Base-by-base conservation (phyloP, 192 early-diverging fungal species). In the Geranomyces variabilis region DNA sequence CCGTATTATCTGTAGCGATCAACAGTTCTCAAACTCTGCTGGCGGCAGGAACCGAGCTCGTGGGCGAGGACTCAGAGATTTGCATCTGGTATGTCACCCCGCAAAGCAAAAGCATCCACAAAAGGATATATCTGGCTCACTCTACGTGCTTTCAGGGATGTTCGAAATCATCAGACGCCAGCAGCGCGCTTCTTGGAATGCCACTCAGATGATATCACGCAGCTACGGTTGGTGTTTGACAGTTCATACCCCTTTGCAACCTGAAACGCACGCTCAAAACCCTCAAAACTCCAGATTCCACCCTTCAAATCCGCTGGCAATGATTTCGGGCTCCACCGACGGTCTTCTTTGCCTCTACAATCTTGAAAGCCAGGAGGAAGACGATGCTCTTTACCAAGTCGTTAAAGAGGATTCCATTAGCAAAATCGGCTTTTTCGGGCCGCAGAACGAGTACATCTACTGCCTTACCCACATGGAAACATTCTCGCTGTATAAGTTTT, bases 391-490 rank as follows among this genome's bases (percentile, higher is more conserved):
- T 5, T 69, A 92, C 55, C 87, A 88, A 34, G 92, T 93, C 1
- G 86, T 95, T 19, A 96, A 96, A 61, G 84, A 83, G 17, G 87
- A 93, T 17, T 93, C 93, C 6, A 84, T 99, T n/a, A 86, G 86
- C 74, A 89, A 85, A 66, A 76, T 90, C 64, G 96, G 96, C 3
- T 99, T 91, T 79, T 97, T 97, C 80, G 97, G 97, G 15, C 93
- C 95, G 0, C 74, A 75, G 10, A 82, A 84, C n/a, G 94, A 97
- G 80, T 97, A 93, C 77, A 64, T 97, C 8, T 99, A 93, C 69
- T 87, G 85, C 46, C 76, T 93, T 14, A 96, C 90, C 31, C 95
- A 98, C 71, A 89, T 94, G 70, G 94, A 99, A 75, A 97, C 96
- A 0, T 86, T 97, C 28, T 89, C 91, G 45, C 70, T 97, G 26